phyloP scores from a whole-genome alignment of 2,329 filamentous ascomycete genomes.

The Balansia obtecta region DNA sequence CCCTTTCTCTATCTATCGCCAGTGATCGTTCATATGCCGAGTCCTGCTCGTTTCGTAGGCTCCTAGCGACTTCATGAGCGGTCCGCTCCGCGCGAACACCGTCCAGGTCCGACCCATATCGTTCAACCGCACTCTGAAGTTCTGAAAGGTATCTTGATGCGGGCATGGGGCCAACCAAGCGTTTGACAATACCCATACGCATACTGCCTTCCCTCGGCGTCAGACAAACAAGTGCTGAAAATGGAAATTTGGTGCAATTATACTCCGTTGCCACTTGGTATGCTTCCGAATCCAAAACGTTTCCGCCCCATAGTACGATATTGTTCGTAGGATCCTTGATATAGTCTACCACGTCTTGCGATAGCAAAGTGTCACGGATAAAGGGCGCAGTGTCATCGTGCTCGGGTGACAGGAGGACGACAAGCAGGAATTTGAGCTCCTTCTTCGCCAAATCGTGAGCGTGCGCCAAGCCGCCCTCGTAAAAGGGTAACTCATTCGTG shows the following conservation, averaged over 20 bases:
- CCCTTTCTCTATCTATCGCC: conserved; percentile 76
- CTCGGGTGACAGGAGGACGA: conserved; percentile 79
- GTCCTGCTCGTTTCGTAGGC: conserved; percentile 77
- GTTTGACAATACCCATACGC: conserved; percentile 80
- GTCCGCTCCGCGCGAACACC: conserved; percentile 62
- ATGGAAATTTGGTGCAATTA: conserved; percentile 85
- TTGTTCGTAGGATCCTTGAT: conserved; percentile 65
- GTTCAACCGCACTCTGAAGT: conserved; percentile 58
- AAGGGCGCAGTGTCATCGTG: conserved; percentile 85
- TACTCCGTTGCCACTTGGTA: conserved; percentile 86
- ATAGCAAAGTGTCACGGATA: conserved; percentile 68
- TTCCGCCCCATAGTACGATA: conserved; percentile 84
- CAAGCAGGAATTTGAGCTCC: conserved; percentile 83
- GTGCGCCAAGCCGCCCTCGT: conserved; percentile 83
- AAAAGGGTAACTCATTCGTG: conserved; percentile 57
- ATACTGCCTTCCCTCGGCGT: conserved; percentile 75
- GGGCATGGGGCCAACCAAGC: conserved; percentile 60
- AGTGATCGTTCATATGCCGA: conserved; percentile 87
- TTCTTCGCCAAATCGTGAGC: conserved; percentile 82
- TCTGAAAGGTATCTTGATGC: conserved; percentile 63
- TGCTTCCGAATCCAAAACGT: conserved; percentile 83
- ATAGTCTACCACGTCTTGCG: conserved; percentile 60
- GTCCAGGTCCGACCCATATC: conserved; percentile 64
- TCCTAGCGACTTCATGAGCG: conserved; percentile 71
- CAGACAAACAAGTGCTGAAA: conserved; percentile 73